Conservation (phyloP, 1,284 basidiomycete genomes). For the Bjerkandera adusta region DNA sequence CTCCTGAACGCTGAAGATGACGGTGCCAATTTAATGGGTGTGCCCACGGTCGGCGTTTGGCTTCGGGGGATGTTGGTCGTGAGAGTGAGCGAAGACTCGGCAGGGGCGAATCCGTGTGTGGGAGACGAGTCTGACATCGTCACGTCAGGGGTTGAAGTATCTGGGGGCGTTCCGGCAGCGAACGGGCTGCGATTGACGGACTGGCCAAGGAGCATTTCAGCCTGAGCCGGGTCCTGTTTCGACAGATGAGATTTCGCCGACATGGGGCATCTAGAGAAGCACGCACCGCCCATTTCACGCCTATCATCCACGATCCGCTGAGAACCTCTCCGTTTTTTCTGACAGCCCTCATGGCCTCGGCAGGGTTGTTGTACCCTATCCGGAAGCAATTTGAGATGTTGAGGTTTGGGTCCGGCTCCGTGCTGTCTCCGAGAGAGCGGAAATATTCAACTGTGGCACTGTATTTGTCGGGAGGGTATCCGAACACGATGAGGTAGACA, state of each 20-base stretch:
- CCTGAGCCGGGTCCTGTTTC: constrained; percentile 54
- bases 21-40: constrained; percentile 68
- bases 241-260: constrained; percentile 1
- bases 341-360: constrained; percentile 71
- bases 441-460: constrained; percentile 69
- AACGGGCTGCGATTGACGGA: constrained; percentile 27
- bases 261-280: constrained; percentile 1
- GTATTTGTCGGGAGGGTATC: constrained; percentile 73
- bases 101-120: constrained; percentile 15
- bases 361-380: constrained; percentile 66
- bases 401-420: constrained; percentile 58
- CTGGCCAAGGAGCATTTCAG: constrained; percentile 51
- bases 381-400: constrained; percentile 72
- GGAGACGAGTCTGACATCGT: constrained; percentile 24
- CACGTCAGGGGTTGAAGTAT: constrained; percentile 24
- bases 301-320: constrained; percentile 75
- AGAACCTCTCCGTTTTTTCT: constrained; percentile 77
- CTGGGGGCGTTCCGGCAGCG: constrained; percentile 19
- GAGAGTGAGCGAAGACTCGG: constrained; percentile 8
- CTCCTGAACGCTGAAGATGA: constrained; percentile 66
- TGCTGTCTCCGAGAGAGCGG: constrained; percentile 61
- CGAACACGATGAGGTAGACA: constrained; percentile 69
- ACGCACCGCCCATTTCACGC: constrained; percentile 77
- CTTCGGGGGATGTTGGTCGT: constrained; percentile 20
- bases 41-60: constrained; percentile 33